phyloP scores from a whole-genome alignment of 768 basidiomycete genomes.

The Trametes cubensis region DNA sequence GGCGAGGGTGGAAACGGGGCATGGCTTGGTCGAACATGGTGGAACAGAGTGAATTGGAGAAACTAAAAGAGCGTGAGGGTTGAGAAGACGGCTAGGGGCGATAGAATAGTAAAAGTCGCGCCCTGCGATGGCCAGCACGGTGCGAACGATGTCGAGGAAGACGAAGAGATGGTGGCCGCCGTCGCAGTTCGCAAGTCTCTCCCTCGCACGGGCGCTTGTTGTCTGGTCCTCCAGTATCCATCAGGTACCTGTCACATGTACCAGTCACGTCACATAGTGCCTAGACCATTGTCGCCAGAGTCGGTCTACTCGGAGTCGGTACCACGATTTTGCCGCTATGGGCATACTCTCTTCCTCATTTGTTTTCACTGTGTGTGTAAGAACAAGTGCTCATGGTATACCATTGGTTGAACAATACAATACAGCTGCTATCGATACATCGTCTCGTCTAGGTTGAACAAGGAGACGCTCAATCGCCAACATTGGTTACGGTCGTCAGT shows the following conservation, averaged over 20 bases:
- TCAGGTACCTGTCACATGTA: constrained; percentile 22
- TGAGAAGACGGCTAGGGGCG: constrained; percentile 10
- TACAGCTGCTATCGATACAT: constrained; percentile 23
- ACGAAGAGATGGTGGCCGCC: constrained; percentile 13
- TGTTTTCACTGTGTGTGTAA: no score
- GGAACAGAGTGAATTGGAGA: constrained; percentile 8
- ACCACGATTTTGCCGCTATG: no score
- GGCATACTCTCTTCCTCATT: no score
- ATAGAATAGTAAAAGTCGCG: constrained; percentile 20
- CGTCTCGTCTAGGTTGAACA: constrained; percentile 3
- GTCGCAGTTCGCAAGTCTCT: neutral
- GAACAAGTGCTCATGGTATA: neutral
- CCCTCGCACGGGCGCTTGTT: neutral
- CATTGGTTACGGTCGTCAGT: neutral
- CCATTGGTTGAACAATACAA: constrained; percentile 24
- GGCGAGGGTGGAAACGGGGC: constrained; percentile 24
- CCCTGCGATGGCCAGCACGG: constrained; percentile 37
- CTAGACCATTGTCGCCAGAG: no score
- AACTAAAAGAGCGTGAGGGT: constrained; percentile 32
- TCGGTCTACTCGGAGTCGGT: no score
- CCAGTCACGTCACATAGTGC: constrained; percentile 9
- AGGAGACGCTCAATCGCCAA: constrained; percentile 7
- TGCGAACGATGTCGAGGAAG: constrained; percentile 30
- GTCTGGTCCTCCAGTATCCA: constrained; percentile 8
- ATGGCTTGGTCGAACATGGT: constrained; percentile 21